Base-by-base conservation (phyloP, 2,329 filamentous ascomycete genomes). In the Cercospora brassicicola region DNA sequence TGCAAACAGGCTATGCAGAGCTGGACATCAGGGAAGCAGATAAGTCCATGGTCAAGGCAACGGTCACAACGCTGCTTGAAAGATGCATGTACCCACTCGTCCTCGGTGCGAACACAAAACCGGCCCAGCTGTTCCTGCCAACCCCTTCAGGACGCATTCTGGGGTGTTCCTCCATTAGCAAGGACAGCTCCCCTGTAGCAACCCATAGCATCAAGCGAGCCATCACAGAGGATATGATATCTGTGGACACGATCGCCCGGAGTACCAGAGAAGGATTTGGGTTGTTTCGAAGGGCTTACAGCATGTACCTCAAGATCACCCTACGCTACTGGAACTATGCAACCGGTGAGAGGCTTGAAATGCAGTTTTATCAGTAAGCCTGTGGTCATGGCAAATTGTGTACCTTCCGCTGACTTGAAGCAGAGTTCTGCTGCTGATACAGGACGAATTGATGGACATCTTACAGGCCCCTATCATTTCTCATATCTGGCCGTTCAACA, bases 141-240 rank as follows among this genome's bases (percentile, higher is more conserved):
- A 64, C 62, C 8, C 62, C 62, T 30, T 64, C 62, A 36, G 62
- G 62, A n/a, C 62, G 53, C 15, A 57, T 6, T 7, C 31, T 64
- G n/a, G 61, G 61, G 11, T 56, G 45, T 51, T 64, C 61, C 28
- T 48, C 30, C 18, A 23, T 26, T 64, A n/a, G 61, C 6, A 55
- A n/a, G 11, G 61, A 64, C 31, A 64, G 20, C 18, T 42, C 48
- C 15, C 51, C 51, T 8, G 33, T 31, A 20, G 53, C 62, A 8
- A 64, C 62, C 4, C 28, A 45, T n/a, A 48, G 10, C 30, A 64
- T 64, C 30, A 57, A 56, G 62, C 62, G 26, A 45, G 62, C 53
- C 6, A 48, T 64, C 33, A 64, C 53, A 23, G 30, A 53, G 45
- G 62, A 64, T 64, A 64, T 64, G 61, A 64, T 23, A 31, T 39